These are phyloP conservation scores for Cyclanthera cordifolia DNA, from an alignment of 306 rosid species.

Conservation along the genomic window DNA sequence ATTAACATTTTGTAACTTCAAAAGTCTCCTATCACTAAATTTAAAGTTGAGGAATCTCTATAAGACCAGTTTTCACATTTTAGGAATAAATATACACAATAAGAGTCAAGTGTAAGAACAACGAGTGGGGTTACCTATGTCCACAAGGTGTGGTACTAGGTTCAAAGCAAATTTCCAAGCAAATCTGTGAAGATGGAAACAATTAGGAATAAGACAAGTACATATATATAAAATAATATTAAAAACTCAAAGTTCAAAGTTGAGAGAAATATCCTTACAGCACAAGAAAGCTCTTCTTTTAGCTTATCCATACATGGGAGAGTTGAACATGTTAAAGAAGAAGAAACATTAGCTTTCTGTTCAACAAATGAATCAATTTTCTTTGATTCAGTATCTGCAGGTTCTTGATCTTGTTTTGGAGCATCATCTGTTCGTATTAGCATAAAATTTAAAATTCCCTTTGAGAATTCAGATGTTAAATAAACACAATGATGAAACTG, in stretches of 20 bases:
- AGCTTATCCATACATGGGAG: slow-evolving; percentile 78
- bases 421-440: slow-evolving; percentile 37
- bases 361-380: slow-evolving; percentile 12
- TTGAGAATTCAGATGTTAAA: no score
- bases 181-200: slow-evolving; percentile 37
- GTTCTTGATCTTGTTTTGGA: slow-evolving; percentile 20
- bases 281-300: slow-evolving; percentile 89
- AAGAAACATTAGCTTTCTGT: slow-evolving; percentile 25
- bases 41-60: no score
- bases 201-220: neutral
- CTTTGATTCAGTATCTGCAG: no score
- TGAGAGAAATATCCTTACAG: slow-evolving; percentile 37
- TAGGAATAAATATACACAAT: no score
- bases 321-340: slow-evolving; percentile 24
- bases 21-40: no score
- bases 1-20: no score
- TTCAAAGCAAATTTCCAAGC: slow-evolving; percentile 87
- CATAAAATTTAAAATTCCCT: no score
- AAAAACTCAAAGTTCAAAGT: neutral
- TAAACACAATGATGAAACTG: no score
- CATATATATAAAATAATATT: no score
- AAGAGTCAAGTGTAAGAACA: neutral
- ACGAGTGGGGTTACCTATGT: slow-evolving; percentile 48
- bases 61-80: no score
- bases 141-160: slow-evolving; percentile 97